A percentile compares a stretch with the other conserved stretches of the same genome.
phyloP scores from a whole-genome alignment of 371 early-diverging fungal species.

The Vairimorpha necatrix region DNA sequence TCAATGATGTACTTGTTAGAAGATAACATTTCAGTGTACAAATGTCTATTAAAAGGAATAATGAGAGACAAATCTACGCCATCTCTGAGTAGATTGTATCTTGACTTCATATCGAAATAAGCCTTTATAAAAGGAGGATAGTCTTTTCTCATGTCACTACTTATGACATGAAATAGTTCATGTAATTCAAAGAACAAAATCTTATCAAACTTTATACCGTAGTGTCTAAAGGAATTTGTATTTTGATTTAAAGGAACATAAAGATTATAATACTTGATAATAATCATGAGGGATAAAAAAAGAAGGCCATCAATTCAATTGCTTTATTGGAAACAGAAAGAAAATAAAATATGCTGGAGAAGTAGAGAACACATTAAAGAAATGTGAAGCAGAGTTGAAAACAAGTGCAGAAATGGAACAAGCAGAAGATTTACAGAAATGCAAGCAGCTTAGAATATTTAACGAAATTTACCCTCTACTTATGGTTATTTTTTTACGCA shows the following conservation, averaged over 20 bases:
- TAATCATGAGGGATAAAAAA: neutral
- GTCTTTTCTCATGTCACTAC: neutral
- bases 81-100: neutral
- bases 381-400: no score
- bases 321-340: no score
- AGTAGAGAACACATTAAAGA: no score
- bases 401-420: no score
- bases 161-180: neutral
- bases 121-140: neutral
- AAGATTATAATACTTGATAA: neutral
- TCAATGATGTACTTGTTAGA: neutral
- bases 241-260: constrained; percentile 3
- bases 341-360: no score
- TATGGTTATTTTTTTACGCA: no score
- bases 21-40: neutral
- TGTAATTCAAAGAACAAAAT: constrained; percentile 1
- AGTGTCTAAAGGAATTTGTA: constrained; percentile 10
- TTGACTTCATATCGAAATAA: neutral
- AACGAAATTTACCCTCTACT: no score
- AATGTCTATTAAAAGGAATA: neutral
- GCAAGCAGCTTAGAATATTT: no score
- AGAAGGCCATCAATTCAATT: no score
- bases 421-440: no score
- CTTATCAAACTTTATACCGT: neutral
- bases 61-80: neutral